Base-by-base conservation (phyloP, 108 stramenopile species). In the Nitzschia sp. region DNA sequence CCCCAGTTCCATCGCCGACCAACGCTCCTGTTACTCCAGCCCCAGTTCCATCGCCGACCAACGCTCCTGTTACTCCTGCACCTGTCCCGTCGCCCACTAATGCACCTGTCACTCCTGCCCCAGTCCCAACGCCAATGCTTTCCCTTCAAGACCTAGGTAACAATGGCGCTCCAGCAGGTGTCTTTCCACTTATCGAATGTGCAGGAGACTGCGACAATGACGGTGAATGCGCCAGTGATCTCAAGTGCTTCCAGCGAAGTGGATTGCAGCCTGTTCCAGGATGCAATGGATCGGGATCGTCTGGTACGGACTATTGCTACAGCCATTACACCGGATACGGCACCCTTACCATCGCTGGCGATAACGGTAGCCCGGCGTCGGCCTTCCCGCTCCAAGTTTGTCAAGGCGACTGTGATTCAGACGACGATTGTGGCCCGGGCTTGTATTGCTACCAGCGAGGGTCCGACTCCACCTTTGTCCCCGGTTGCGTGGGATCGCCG, bases 261-360 rank as follows among this genome's bases (percentile, higher is more conserved):
- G 63, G 47, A 33, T 26, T 15, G n/a, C 72, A 78, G 34, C n/a
- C 52, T 0, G 80, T 86, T 22, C 85, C 80, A 6, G 82, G 82
- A 59, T 86, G 85, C 38, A 21, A 16, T 11, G 85, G 85, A 21
- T 66, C 58, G 21, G 71, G 64, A 17, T 35, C 68, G 1, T 56
- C 63, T 16, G 76, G 79, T 3, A 76, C 64, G 16, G 73, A 77
- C 63, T 79, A 77, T 65, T 85, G 80, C 44, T 65, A 70, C 32
- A 11, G 19, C 19, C 48, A 50, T 21, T 50, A 50, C 48, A 50
- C 48, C 19, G 48, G 48, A 21, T 50, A 21, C 4, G 48, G 48
- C 19, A 50, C 19, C 4, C 21, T 50, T 16, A 5, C 48, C 48
- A 50, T 50, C 4, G 19, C 9, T 50, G 48, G 19, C 5, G 21